Evolutionary conservation across 768 basidiomycete species (phyloP), one percentile per base, ranked within the genome.

Genomic region (Mycena olivaceomarginata): DNA sequence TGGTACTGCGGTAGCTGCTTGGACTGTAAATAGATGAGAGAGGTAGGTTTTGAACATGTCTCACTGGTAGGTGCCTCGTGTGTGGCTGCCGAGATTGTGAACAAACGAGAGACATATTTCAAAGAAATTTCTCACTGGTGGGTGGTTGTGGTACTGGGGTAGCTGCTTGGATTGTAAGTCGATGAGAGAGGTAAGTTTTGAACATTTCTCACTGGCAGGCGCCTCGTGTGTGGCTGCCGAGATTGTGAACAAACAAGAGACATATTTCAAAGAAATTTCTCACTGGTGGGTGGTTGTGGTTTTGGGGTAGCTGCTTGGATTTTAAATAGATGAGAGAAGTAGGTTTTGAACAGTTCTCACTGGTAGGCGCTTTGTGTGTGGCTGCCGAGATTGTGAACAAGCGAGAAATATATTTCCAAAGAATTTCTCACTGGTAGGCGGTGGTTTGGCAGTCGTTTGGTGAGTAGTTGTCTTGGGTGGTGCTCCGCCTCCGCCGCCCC

Each of bases 381-480:
- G 53, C 53, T 56, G 53, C 53, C 53, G n/a, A 56, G n/a, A 56
- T n/a, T 56, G 11, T 56, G 53, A 56, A 56, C 53, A 56, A 56
- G 22, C 53, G 53, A 56, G 53, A 56, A n/a, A 56, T 56, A 22
- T 56, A 56, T 56, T 56, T 56, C 53, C n/a, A 56, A 56, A 5
- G 22, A 56, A 56, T 22, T 56, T 56, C 53, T 56, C n/a, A 56
- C 53, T 56, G 53, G 53, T 56, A 56, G 53, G 53, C 53, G 53
- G 53, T 56, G 53, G 53, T 56, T 56, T 56, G 53, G 11, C 53
- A 56, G 53, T 56, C 53, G 53, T 56, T 56, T 56, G 53, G 53
- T 56, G 53, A n/a, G 53, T 56, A 56, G 53, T 48, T 56, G 53
- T 56, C 53, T 56, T 56, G 53, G 53, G 53, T 56, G 53, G 53